These are phyloP conservation scores for Sphaerobolus stellatus DNA, from an alignment of 1,284 basidiomycete species.

Conservation along the genomic window DNA sequence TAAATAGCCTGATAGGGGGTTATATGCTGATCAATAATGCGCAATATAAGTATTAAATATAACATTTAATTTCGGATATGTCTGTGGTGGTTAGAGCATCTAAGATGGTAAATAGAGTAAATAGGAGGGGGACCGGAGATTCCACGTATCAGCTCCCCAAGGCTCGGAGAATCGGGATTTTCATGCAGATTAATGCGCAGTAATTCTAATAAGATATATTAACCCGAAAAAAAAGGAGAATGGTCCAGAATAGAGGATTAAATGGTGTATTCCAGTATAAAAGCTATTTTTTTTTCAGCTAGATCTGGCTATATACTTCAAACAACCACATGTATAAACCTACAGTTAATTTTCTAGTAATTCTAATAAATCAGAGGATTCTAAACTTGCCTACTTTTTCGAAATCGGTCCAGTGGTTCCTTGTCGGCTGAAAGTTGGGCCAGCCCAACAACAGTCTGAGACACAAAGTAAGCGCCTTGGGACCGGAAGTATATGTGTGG, in stretches of 20 bases:
- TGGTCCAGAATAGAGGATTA: no score
- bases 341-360: slow-evolving; percentile 42
- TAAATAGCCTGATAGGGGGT: no score
- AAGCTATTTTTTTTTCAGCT: no score
- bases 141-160: slow-evolving; percentile 55
- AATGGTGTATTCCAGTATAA: slow-evolving; percentile 17
- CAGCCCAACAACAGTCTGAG: background rate
- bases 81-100: no score
- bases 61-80: no score
- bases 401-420: slow-evolving; percentile 29
- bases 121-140: slow-evolving; percentile 47
- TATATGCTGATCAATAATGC: no score
- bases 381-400: slow-evolving; percentile 34
- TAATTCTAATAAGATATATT: no score
- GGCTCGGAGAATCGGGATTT: slow-evolving; percentile 19
- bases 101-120: background rate
- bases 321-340: slow-evolving; percentile 51
- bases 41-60: no score
- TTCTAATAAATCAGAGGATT: slow-evolving; percentile 39
- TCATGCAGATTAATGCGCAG: background rate
- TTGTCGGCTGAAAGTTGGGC: background rate
- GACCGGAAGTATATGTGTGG: no score
- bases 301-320: no score
- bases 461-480: no score
- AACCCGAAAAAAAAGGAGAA: no score